A percentile compares a stretch with the other conserved stretches of the same genome.
phyloP scores from a whole-genome alignment of 2,329 filamentous ascomycete genomes.

The Alternaria longipes region DNA sequence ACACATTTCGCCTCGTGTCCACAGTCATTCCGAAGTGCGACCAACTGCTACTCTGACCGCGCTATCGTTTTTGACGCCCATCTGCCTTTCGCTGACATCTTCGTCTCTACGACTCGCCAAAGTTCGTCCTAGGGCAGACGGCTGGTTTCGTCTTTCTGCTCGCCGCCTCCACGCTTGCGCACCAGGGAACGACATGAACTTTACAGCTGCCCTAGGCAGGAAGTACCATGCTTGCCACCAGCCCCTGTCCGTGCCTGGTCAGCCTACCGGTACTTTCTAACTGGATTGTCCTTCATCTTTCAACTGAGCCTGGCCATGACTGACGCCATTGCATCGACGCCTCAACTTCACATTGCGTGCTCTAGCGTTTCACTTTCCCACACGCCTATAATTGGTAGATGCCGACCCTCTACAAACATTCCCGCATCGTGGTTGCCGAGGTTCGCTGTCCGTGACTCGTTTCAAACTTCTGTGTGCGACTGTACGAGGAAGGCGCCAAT shows the following conservation, averaged over 20 bases:
- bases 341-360: constrained; percentile 3
- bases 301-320: not conserved
- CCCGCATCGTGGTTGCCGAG: not conserved
- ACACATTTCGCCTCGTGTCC: constrained; percentile 17
- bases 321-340: constrained; percentile 11
- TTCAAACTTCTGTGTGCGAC: not conserved
- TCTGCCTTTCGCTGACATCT: constrained; percentile 1
- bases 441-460: not conserved
- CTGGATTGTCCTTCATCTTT: not conserved
- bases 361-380: constrained; percentile 16
- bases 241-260: constrained; percentile 23
- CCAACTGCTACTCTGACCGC: constrained; percentile 16
- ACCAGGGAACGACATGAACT: constrained; percentile 18
- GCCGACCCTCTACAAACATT: constrained; percentile 1
- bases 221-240: constrained; percentile 1
- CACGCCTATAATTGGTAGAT: constrained; percentile 12
- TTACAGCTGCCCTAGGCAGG: constrained; percentile 9
- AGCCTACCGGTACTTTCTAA: constrained; percentile 2
- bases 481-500: constrained; percentile 4
- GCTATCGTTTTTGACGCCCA: constrained; percentile 14
- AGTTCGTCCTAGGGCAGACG: constrained; percentile 15
- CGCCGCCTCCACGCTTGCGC: constrained; percentile 22
- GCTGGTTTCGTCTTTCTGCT: constrained; percentile 24
- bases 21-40: constrained; percentile 9
- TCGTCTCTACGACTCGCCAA: constrained; percentile 10